Evolutionary conservation across 495 filamentous ascomycete genomes (phyloP).

Genomic region (Hapsidospora chrysogenum): DNA sequence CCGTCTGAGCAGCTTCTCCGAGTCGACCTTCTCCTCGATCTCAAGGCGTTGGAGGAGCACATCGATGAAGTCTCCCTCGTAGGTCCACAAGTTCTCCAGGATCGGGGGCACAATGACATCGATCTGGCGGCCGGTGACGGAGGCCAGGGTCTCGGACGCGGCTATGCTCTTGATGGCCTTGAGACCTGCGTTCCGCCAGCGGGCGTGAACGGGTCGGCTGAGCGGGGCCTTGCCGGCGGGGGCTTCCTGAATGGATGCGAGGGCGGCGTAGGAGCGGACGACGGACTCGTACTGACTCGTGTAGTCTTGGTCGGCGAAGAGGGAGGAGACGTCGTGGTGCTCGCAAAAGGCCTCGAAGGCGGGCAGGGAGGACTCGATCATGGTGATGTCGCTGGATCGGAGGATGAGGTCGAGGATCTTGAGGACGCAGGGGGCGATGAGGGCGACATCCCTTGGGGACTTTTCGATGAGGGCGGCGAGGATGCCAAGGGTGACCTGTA

Average conservation of each 20-base stretch:
- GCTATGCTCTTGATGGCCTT: constrained; percentile 64
- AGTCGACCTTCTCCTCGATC: constrained; percentile 46
- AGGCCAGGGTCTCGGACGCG: constrained; percentile 57
- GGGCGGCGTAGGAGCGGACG: constrained; percentile 57
- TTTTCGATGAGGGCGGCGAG: constrained; percentile 81
- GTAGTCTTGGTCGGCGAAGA: constrained; percentile 69
- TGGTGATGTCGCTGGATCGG: constrained; percentile 63
- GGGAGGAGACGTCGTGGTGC: constrained; percentile 59
- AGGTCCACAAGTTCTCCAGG: constrained; percentile 67
- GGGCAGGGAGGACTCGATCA: constrained; percentile 72
- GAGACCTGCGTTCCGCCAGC: constrained; percentile 69
- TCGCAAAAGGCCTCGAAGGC: constrained; percentile 71
- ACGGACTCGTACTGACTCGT: constrained; percentile 67
- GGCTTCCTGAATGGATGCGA: constrained; percentile 42
- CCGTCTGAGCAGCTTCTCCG: constrained; percentile 38
- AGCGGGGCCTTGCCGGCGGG: constrained; percentile 29
- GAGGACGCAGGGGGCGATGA: constrained; percentile 68
- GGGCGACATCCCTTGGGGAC: constrained; percentile 69
- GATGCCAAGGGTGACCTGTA: constrained; percentile 84
- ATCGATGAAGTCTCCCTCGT: constrained; percentile 49
- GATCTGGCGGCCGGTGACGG: constrained; percentile 56
- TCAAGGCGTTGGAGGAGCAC: constrained; percentile 42
- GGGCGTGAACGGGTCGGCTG: constrained; percentile 58
- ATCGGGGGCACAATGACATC: constrained; percentile 64
- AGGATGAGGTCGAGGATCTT: constrained; percentile 64